Conservation (phyloP, 768 basidiomycete genomes). For the Boletales sp. region DNA sequence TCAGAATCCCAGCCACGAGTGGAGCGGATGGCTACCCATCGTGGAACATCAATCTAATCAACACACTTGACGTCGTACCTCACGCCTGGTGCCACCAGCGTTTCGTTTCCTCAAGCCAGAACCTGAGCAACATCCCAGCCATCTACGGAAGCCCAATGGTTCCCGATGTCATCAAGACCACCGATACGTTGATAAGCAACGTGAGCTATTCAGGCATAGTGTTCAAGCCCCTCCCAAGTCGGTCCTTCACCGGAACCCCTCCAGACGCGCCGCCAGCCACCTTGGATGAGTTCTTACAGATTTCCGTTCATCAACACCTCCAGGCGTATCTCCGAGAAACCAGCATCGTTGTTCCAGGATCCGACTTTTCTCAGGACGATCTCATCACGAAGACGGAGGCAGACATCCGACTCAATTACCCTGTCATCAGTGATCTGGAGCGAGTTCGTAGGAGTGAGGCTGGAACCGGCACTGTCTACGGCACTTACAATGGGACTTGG, state of each 20-base stretch:
- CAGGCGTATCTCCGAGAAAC: neutral
- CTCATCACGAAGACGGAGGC: neutral
- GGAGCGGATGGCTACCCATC: neutral
- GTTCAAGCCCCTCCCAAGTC: neutral
- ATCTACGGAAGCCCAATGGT: conserved; percentile 2
- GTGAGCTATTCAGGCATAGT: neutral
- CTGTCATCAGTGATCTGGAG: neutral
- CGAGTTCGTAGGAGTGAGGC: neutral
- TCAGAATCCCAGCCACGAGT: neutral
- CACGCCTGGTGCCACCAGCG: conserved; percentile 8
- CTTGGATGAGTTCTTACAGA: neutral
- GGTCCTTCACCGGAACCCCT: neutral
- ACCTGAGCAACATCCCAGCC: conserved; percentile 6
- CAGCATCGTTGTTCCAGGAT: neutral
- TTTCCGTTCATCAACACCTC: neutral
- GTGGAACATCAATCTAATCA: conserved; percentile 14
- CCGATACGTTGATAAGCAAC: neutral
- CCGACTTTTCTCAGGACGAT: neutral
- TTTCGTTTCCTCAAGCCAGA: conserved; percentile 3
- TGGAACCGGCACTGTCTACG: neutral
- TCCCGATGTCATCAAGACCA: neutral
- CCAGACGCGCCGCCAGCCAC: neutral
- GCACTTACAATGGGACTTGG: neutral
- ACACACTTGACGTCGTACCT: conserved; percentile 7
- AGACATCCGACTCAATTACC: neutral